Percentiles rank a stretch among this genome's conserved stretches.
Evolutionary conservation across 2,329 filamentous ascomycete genomes (phyloP).

Genomic region (Trichoderma sp.): DNA sequence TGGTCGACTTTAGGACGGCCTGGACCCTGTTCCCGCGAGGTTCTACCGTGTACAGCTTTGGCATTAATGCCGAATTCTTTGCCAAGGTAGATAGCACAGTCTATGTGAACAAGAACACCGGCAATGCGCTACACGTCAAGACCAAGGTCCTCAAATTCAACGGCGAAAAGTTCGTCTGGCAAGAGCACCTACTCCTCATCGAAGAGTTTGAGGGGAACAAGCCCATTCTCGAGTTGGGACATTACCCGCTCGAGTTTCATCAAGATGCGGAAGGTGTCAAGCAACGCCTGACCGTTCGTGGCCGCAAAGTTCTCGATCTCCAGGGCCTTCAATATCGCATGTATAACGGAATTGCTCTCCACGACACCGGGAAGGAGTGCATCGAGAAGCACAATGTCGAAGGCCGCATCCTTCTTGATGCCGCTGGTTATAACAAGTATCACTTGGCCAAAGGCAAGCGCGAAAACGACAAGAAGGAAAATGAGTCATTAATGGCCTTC

Average conservation of each 20-base stretch:
- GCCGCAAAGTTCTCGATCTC: constrained; percentile 40
- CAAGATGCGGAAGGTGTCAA: constrained; percentile 30
- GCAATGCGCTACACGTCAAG: constrained; percentile 27
- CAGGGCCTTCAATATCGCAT: constrained; percentile 41
- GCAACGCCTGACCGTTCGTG: constrained; percentile 33
- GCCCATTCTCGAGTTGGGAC: constrained; percentile 38
- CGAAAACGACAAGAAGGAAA: constrained; percentile 28
- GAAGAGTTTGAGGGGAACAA: constrained; percentile 38
- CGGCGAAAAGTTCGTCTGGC: constrained; percentile 42
- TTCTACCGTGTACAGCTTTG: constrained; percentile 38
- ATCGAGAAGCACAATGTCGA: constrained; percentile 39
- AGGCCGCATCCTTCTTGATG: constrained; percentile 40
- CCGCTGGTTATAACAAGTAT: constrained; percentile 42
- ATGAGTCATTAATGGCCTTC: constrained; percentile 23
- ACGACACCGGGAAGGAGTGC: constrained; percentile 7
- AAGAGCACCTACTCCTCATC: constrained; percentile 32
- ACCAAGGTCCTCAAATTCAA: constrained; percentile 39
- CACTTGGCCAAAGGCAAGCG: constrained; percentile 36
- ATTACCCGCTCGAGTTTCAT: constrained; percentile 38
- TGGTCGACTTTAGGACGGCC: constrained; percentile 41
- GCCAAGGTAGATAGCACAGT: constrained; percentile 37
- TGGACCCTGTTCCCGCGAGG: constrained; percentile 45
- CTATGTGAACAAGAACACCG: constrained; percentile 26
- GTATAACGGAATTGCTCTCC: constrained; percentile 42
- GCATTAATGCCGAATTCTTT: constrained; percentile 41